Conservation (phyloP, 1,284 basidiomycete genomes). For the Tremellales sp. region DNA sequence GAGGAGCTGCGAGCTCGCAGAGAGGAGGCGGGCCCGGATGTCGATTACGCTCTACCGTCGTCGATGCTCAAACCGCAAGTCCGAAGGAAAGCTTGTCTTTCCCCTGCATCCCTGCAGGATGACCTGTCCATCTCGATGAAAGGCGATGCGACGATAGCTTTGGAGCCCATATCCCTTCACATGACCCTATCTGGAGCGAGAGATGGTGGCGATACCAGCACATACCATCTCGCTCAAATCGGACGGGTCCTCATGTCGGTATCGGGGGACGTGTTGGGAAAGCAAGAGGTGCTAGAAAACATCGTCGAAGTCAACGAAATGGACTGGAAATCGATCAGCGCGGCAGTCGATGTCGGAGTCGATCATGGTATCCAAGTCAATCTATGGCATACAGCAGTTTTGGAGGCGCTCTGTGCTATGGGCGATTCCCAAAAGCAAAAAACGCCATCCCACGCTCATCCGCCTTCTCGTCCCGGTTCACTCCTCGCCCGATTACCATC, state of each 20-base stretch:
- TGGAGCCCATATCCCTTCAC: slow-evolving; percentile 35
- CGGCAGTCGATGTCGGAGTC: slow-evolving; percentile 55
- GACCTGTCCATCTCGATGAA: slow-evolving; percentile 29
- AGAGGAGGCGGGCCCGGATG: slow-evolving; percentile 8
- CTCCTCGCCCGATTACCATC: slow-evolving; percentile 54
- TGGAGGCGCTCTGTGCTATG: slow-evolving; percentile 56
- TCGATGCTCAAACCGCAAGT: slow-evolving; percentile 24
- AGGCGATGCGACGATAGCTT: slow-evolving; percentile 16
- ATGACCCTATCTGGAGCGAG: slow-evolving; percentile 29
- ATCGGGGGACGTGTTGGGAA: slow-evolving; percentile 25
- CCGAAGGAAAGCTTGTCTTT: slow-evolving; percentile 11
- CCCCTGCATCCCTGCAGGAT: slow-evolving; percentile 19
- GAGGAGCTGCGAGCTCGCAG: slow-evolving; percentile 21
- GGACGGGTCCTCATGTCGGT: slow-evolving; percentile 25
- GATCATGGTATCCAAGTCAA: slow-evolving; percentile 63
- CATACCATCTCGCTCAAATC: slow-evolving; percentile 31
- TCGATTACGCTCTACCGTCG: slow-evolving; percentile 22
- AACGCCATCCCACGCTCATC: neutral
- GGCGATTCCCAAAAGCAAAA: slow-evolving; percentile 42
- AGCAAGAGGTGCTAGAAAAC: slow-evolving; percentile 2
- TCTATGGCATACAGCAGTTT: slow-evolving; percentile 65
- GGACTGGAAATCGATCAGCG: slow-evolving; percentile 50
- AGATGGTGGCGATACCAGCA: slow-evolving; percentile 8
- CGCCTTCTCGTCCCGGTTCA: slow-evolving; percentile 3
- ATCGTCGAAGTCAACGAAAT: slow-evolving; percentile 23